These are phyloP conservation scores for Fusarium irregulare DNA, from an alignment of 2,329 filamentous ascomycete genomes.

Conservation along the genomic window DNA sequence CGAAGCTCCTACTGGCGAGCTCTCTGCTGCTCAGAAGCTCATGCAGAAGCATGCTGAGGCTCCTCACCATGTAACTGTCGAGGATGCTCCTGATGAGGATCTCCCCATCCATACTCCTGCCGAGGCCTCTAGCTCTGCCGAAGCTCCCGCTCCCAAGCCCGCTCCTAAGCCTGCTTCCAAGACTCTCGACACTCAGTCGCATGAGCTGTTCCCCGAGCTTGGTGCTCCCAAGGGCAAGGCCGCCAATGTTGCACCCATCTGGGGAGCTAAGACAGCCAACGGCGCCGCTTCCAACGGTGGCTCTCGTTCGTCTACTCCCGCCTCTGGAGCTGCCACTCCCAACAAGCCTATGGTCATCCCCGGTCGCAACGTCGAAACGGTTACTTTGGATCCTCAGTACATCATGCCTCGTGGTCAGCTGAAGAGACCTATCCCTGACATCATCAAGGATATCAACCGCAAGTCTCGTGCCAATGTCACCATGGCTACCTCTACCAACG, in stretches of 20 bases:
- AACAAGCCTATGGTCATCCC: slow-evolving; percentile 75
- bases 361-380: slow-evolving; percentile 82
- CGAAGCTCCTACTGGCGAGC: slow-evolving; percentile 55
- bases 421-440: slow-evolving; percentile 85
- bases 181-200: slow-evolving; percentile 81
- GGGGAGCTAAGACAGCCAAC: slow-evolving; percentile 76
- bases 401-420: slow-evolving; percentile 81
- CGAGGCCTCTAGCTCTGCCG: slow-evolving; percentile 60
- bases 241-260: slow-evolving; percentile 75
- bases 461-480: slow-evolving; percentile 88
- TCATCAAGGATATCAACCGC: slow-evolving; percentile 91
- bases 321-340: slow-evolving; percentile 64
- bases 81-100: slow-evolving; percentile 86
- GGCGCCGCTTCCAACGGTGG: slow-evolving; percentile 66
- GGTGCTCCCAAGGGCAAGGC: slow-evolving; percentile 76
- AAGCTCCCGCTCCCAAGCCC: slow-evolving; percentile 67
- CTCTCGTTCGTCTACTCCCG: slow-evolving; percentile 72
- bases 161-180: slow-evolving; percentile 71
- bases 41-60: slow-evolving; percentile 69
- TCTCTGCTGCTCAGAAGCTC: slow-evolving; percentile 70
- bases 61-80: slow-evolving; percentile 74
- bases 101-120: slow-evolving; percentile 67
- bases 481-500: slow-evolving; percentile 77
- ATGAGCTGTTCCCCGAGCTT: slow-evolving; percentile 94
- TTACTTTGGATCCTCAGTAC: slow-evolving; percentile 79